Evolutionary conservation across 257 asterid genomes (phyloP), one percentile per base, ranked within the genome.

Genomic region (Dorcoceras hygrometricum): DNA sequence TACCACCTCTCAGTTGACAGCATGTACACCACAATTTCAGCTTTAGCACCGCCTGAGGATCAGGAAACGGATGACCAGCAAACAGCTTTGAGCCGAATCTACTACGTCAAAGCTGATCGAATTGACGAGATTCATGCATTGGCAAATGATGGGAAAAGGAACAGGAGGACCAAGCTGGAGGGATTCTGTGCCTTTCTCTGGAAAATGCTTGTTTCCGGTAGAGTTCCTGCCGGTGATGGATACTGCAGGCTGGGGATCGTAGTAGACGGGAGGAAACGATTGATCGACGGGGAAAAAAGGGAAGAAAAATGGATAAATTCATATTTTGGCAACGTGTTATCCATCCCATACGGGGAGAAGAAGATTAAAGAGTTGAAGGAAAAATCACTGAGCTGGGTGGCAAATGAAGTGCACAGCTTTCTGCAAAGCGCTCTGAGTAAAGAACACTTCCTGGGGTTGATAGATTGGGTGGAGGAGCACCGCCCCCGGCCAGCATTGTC

Each of bases 381-480:
- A 54, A 77, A 62, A 14, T 48, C 86, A 6, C 6, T 87, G 53
- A 79, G 68, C 59, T 77, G 77, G 79, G 76, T 72, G 48, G 91
- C 95, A 0, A 57, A 72, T 11, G 84, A 75, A 34, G 78, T 87
- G 14, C 91, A 81, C 6, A 70, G 68, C 12, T 81, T 87, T 57
- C 23, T 87, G 46, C 67, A 69, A 0, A 27, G 5, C 0, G 87
- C 86, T 0, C 51, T 69, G 29, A 74, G 81, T 1, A 79, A 71
- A 43, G 96, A 90, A 64, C 97, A 90, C 73, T 90, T 87, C 62
- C 78, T 86, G 1, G 95, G 86, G 54, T 66, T 89, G 71, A 71
- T 87, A 2, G 95, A 87, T 56, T 87, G 78, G 81, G 91, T 90
- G 66, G 97, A 90, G 80, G 85, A 78, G 76, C 85, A 70, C 46